A percentile compares a stretch with the other conserved stretches of the same genome.
Conservation (phyloP, 352 stramenopile species). For the Globisporangium megalacanthum region DNA sequence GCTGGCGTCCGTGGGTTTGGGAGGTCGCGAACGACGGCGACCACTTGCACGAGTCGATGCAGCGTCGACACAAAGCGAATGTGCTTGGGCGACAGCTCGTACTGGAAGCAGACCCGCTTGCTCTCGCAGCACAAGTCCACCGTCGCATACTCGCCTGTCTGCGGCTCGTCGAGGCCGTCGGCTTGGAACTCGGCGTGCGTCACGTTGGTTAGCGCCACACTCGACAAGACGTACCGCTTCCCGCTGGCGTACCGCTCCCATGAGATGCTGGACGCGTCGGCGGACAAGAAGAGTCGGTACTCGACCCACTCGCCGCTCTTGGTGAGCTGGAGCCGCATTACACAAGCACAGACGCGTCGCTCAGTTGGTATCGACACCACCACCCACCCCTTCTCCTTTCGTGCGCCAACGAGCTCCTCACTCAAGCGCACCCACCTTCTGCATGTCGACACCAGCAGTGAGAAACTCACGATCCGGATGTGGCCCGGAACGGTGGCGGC, state of each 20-base stretch:
- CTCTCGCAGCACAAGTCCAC: slow-evolving; percentile 10
- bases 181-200: slow-evolving; percentile 9
- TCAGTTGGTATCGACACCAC: not conserved
- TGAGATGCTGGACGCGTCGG: slow-evolving; percentile 5
- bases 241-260: slow-evolving; percentile 9
- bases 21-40: slow-evolving; percentile 3
- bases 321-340: slow-evolving; percentile 4
- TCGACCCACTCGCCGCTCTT: slow-evolving; percentile 8
- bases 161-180: slow-evolving; percentile 5
- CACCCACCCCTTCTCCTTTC: not conserved
- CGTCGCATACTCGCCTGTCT: not conserved
- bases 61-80: slow-evolving; percentile 7
- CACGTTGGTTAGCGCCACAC: slow-evolving; percentile 11
- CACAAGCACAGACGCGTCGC: not conserved
- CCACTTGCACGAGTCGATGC: not conserved
- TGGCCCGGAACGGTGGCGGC: not conserved
- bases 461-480: not conserved
- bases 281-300: slow-evolving; percentile 4
- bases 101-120: slow-evolving; percentile 10
- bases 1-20: not conserved
- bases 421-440: slow-evolving; percentile 5
- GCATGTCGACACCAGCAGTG: slow-evolving; percentile 4
- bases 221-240: slow-evolving; percentile 13
- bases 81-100: slow-evolving; percentile 6
- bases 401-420: not conserved